Evolutionary conservation across 768 basidiomycete genomes (phyloP).

Genomic region (Agaricus subrufescens): DNA sequence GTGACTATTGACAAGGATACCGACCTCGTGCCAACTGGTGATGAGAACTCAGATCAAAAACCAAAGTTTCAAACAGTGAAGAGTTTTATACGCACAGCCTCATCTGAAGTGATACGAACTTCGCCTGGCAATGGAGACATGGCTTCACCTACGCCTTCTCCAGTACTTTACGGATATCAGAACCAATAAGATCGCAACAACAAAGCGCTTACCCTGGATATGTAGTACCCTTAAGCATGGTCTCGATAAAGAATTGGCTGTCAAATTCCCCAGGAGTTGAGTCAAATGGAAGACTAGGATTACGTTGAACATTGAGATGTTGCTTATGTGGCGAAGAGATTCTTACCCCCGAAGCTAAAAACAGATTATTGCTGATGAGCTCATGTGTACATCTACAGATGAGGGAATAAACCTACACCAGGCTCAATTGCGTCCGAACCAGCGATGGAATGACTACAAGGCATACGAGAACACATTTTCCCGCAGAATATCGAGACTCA

Average conservation of each 20-base stretch:
- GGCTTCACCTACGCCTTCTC: constrained; percentile 23
- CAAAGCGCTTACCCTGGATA: constrained; percentile 28
- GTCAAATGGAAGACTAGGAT: constrained; percentile 32
- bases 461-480: neutral
- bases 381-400: neutral
- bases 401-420: neutral
- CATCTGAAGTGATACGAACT: constrained; percentile 41
- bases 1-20: neutral
- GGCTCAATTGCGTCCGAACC: constrained; percentile 7
- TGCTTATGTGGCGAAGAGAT: neutral
- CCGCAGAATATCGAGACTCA: neutral
- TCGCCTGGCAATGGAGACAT: constrained; percentile 35
- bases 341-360: constrained; percentile 8
- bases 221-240: constrained; percentile 31
- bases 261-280: constrained; percentile 40
- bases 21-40: constrained; percentile 7
- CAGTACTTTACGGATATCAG: neutral
- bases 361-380: neutral
- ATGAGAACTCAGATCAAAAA: neutral
- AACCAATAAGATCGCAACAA: neutral
- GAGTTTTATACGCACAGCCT: constrained; percentile 6
- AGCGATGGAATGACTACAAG: constrained; percentile 3
- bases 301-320: neutral
- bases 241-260: constrained; percentile 41
- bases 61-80: neutral